Base-by-base conservation (phyloP, 257 asterid genomes). In the Penstemon eatonii region DNA sequence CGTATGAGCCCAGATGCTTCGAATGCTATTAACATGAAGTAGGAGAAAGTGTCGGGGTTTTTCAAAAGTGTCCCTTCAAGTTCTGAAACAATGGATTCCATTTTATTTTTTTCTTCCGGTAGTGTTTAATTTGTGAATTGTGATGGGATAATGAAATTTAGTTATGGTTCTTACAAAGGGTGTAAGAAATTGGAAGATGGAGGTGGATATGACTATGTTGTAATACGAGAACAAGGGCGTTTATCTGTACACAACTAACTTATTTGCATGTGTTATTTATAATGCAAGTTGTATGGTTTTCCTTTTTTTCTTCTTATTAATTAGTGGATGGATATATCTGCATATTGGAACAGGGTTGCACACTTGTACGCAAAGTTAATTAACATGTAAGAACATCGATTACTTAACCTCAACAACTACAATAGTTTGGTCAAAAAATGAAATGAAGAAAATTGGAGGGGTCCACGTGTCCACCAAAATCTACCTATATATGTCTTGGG, bases 21-120 rank as follows among this genome's bases (percentile, higher is more conserved):
- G 57, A 93, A 93, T 5, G 98, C 97, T 1, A 93, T 77, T 43
- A 93, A 19, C 97, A 93, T 90, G 78, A 90, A 93, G 65, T 90
- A 93, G 19, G 92, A 85, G 69, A 93, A 93, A 0, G 85, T 78
- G 66, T 88, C 75, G 9, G 75, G 82, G 69, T 87, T 75, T 56
- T 82, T 88, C 63, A 93, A 54, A 25, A 93, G 94, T 47, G 84
- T 76, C 10, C 99, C 96, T 82, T 90, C 96, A 1, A 93, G 71
- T 67, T 87, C 96, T 0, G 86, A 80, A 53, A 87, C 83, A 52
- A 85, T 77, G 15, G 88, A 80, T 51, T 79, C 84, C 94, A 84
- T 83, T 60, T 43, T 11, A 37, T 18, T 18, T 25, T 56, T 18
- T 19, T 0, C 6, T 3, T 4, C 33, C 9, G 42, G 6, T 18